Evolutionary conservation across 495 filamentous ascomycete species (phyloP).

Genomic region (Amphirosellinia nigrospora): DNA sequence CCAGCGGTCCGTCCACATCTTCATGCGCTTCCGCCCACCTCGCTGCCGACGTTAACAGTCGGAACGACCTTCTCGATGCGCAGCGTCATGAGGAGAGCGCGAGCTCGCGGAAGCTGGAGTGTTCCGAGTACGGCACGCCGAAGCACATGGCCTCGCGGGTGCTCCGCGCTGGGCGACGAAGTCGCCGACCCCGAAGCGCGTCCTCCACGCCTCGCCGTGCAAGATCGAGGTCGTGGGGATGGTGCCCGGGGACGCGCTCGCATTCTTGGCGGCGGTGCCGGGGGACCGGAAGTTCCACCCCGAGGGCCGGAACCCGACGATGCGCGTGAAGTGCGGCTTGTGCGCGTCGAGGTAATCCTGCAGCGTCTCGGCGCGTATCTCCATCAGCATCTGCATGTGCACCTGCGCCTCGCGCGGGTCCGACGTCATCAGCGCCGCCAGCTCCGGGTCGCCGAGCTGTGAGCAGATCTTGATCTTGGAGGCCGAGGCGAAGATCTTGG

Average conservation of each 20-base stretch:
- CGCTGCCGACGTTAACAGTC: slow-evolving; percentile 87
- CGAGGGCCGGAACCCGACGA: slow-evolving; percentile 90
- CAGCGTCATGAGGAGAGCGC: slow-evolving; percentile 86
- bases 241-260: slow-evolving; percentile 43
- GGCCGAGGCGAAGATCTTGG: slow-evolving; percentile 88
- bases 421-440: slow-evolving; percentile 74
- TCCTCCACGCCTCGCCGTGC: slow-evolving; percentile 74
- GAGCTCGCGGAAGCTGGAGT: slow-evolving; percentile 91
- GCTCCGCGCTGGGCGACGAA: slow-evolving; percentile 81
- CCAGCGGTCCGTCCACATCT: slow-evolving; percentile 89
- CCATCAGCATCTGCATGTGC: slow-evolving; percentile 95
- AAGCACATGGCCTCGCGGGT: slow-evolving; percentile 79
- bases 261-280: slow-evolving; percentile 28
- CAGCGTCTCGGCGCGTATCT: slow-evolving; percentile 86
- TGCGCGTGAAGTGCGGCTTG: slow-evolving; percentile 77
- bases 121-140: slow-evolving; percentile 93
- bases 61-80: slow-evolving; percentile 88
- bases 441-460: slow-evolving; percentile 84
- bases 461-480: slow-evolving; percentile 82
- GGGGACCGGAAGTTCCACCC: slow-evolving; percentile 91
- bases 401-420: slow-evolving; percentile 88
- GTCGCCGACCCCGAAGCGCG: slow-evolving; percentile 66
- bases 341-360: slow-evolving; percentile 82
- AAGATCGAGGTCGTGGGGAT: slow-evolving; percentile 64
- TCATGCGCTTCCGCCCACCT: slow-evolving; percentile 76